Evolutionary conservation across 768 basidiomycete genomes (phyloP), one percentile per base, ranked within the genome.

Genomic region (Serendipita sp.): DNA sequence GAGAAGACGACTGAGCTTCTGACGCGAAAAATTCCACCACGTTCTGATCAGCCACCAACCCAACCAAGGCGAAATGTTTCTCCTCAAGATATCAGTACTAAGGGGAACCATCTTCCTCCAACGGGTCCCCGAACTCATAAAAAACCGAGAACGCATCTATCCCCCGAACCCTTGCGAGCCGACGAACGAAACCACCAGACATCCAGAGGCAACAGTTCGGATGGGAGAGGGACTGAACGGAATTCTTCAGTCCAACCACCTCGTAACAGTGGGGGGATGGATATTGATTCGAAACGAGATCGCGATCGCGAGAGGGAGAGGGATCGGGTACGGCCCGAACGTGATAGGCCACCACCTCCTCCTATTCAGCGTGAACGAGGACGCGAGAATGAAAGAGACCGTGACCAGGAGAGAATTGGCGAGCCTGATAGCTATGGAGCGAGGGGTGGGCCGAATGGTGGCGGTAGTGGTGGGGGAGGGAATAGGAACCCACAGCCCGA

Each of bases 101-200:
- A 60, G 75, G 62, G 75, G 75, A 11, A 64, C 2, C 85, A 82
- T 4, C 89, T 28, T n/a, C 56, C 56, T 28, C 56, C 89, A 0
- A 91, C 88, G 0, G 89, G 84, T 10, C 89, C 89, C 2, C 82
- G 89, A 64, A 85, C 86, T 30, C 41, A 41, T 41, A 78, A 87
- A 73, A 91, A 91, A 78, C 88, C 86, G 70, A 84, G 87, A 16
- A 47, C 46, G 28, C 75, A 72, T 64, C 65, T 70, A 44, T 76
- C 76, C 3, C 76, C 74, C 18, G 70, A 71, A 28, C 73, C 18
- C 67, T 67, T 15, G 71, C 74, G 0, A 65, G 65, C 68, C 3
- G 75, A 70, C 58, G 52, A 35, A 41, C 63, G 3, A 56, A 65
- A 23, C 2, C 41, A 13, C 41, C 41, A 41, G 41, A 13, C 41